Evolutionary conservation across 179 eudicot species (phyloP).

Genomic region (Heliamphora pulchella): DNA sequence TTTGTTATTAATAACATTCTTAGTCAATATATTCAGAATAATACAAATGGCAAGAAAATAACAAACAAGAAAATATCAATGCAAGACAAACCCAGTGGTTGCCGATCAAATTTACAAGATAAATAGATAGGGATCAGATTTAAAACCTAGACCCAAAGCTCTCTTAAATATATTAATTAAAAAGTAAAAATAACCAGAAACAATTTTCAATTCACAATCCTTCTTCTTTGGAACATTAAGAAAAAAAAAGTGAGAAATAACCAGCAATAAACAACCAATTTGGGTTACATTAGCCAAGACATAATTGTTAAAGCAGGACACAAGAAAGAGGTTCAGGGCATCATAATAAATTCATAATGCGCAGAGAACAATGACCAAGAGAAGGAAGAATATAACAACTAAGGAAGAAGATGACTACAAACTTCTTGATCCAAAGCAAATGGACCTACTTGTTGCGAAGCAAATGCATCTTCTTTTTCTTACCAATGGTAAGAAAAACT

Average conservation of each 20-base stretch:
- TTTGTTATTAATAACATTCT: no score
- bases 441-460: constrained; percentile 15
- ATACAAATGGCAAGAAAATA: no score
- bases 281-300: not conserved
- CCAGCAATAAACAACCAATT: not conserved
- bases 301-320: not conserved
- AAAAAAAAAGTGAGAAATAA: not conserved
- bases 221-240: not conserved
- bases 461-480: constrained; percentile 64
- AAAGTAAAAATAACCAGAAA: not conserved
- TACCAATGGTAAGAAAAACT: no score
- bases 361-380: not conserved
- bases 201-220: not conserved
- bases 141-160: no score
- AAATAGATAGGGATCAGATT: no score
- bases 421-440: constrained; percentile 9
- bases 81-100: no score
- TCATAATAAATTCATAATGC: no score
- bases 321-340: not conserved
- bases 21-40: no score
- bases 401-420: not conserved
- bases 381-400: constrained; percentile 9
- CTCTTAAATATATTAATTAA: no score
- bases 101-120: no score
- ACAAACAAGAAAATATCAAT: no score